These are phyloP conservation scores for Trichoderma simmonsii DNA, from an alignment of 2,329 filamentous ascomycete genomes.

Conservation along the genomic window DNA sequence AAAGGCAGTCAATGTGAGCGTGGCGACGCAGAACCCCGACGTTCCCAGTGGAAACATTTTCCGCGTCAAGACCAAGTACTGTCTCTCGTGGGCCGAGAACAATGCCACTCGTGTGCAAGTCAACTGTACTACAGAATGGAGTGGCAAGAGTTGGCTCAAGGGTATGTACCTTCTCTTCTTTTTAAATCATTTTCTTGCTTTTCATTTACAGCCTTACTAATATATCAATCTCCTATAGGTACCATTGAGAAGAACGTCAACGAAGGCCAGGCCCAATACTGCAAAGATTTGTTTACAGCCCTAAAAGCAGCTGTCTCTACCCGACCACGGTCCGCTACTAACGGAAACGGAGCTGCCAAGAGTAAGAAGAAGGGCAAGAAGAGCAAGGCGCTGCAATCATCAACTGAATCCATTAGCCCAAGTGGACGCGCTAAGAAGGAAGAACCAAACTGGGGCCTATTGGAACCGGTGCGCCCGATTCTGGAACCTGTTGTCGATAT, in stretches of 20 bases:
- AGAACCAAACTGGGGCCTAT: slow-evolving; percentile 65
- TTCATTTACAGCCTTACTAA: slow-evolving; percentile 29
- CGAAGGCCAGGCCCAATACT: slow-evolving; percentile 82
- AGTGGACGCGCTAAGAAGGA: slow-evolving; percentile 42
- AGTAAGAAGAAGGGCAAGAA: slow-evolving; percentile 62
- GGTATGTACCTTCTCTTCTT: slow-evolving; percentile 50
- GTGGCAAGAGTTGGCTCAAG: slow-evolving; percentile 96
- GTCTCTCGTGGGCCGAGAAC: slow-evolving; percentile 84
- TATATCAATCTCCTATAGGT: slow-evolving; percentile 47
- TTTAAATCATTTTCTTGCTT: background rate
- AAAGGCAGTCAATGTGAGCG: slow-evolving; percentile 77
- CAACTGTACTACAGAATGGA: slow-evolving; percentile 92
- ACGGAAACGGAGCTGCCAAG: slow-evolving; percentile 48
- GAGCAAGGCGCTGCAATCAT: slow-evolving; percentile 45
- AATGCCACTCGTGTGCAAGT: slow-evolving; percentile 83
- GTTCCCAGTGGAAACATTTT: slow-evolving; percentile 94
- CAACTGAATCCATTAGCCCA: slow-evolving; percentile 39
- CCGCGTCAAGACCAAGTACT: slow-evolving; percentile 88
- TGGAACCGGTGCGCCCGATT: slow-evolving; percentile 73
- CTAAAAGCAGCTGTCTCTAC: slow-evolving; percentile 71
- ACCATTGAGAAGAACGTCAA: slow-evolving; percentile 95
- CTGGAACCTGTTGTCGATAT: slow-evolving; percentile 69
- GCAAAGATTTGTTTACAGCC: slow-evolving; percentile 72
- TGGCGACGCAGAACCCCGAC: slow-evolving; percentile 86
- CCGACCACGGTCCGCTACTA: slow-evolving; percentile 52